Evolutionary conservation across 1,139 yeast species (phyloP), one percentile per base, ranked within the genome.

Genomic region (Kurtzmaniella quercitrusa): DNA sequence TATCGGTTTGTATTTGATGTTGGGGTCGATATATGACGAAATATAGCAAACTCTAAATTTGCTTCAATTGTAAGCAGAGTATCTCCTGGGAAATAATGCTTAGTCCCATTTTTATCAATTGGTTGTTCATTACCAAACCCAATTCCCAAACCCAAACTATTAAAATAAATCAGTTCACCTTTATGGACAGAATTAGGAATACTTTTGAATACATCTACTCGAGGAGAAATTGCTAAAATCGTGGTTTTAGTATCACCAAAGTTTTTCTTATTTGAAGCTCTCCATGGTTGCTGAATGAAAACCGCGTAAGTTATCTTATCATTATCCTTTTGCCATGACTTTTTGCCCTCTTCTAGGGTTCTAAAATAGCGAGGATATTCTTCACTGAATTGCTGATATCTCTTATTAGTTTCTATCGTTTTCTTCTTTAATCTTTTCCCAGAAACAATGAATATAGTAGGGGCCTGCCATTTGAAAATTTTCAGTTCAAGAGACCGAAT

Each of bases 391-490:
- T 66, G 63, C 29, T 68, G 68, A 53, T 77, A 81, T 37, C 85
- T 58, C 47, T 71, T 73, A 50, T 77, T 77, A 23, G 70, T 60
- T 2, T 61, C 59, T 1, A 58, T 55, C 4, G 76, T 68, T 48
- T 75, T 68, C n/a, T 59, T 44, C 42, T 58, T 59, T 27, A 84
- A 61, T 38, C 81, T 57, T 51, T 70, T 75, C 0, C 97, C 98
- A 3, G 81, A 75, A 0, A 91, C 72, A 0, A 91, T 50, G 11
- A 91, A 51, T 2, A 89, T 58, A 0, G 96, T 81, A 0, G 96
- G 96, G 0, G 96, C 95, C 52, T 79, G 81, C 96, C 97, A 91
- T 57, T 89, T 88, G 66, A 88, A 83, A 0, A 85, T 87, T 52
- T 85, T 88, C 49, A 84, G 77, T 61, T 91, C 96, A 47, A 91